A percentile compares a stretch with the other conserved stretches of the same genome.
Evolutionary conservation across 2,329 filamentous ascomycete genomes (phyloP).

Genomic region (Cercospora brassicicola): DNA sequence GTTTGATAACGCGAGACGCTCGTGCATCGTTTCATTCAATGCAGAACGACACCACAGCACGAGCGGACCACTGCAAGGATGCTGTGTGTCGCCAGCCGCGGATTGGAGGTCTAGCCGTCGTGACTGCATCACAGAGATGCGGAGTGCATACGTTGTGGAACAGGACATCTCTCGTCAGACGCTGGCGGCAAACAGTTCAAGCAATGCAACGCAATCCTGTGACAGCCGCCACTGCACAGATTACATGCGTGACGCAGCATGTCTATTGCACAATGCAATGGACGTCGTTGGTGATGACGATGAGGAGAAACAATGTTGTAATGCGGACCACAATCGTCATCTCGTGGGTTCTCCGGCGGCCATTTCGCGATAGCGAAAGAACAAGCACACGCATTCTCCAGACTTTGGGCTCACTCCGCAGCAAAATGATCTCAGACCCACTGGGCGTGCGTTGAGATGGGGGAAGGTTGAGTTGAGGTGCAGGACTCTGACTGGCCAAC

Average conservation of each 20-base stretch:
- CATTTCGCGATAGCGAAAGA: neutral
- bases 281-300: neutral
- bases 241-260: constrained; percentile 4
- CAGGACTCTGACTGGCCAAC: neutral
- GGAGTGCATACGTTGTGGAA: constrained; percentile 24
- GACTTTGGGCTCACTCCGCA: neutral
- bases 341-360: neutral
- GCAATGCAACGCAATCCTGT: constrained; percentile 6
- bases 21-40: constrained; percentile 18
- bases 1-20: constrained; percentile 9
- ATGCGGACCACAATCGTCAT: neutral
- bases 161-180: constrained; percentile 14
- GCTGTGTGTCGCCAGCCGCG: neutral
- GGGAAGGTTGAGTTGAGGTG: constrained; percentile 9
- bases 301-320: constrained; percentile 14
- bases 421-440: constrained; percentile 4
- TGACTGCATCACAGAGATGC: constrained; percentile 15
- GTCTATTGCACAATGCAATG: neutral
- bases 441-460: constrained; percentile 9
- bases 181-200: constrained; percentile 9
- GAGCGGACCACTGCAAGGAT: constrained; percentile 14
- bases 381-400: constrained; percentile 4
- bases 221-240: neutral
- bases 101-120: constrained; percentile 11
- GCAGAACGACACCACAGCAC: constrained; percentile 11